A percentile compares a stretch with the other conserved stretches of the same genome.
These are phyloP conservation scores for Backusella luteola DNA, from an alignment of 192 early-diverging fungal genomes.

Conservation along the genomic window DNA sequence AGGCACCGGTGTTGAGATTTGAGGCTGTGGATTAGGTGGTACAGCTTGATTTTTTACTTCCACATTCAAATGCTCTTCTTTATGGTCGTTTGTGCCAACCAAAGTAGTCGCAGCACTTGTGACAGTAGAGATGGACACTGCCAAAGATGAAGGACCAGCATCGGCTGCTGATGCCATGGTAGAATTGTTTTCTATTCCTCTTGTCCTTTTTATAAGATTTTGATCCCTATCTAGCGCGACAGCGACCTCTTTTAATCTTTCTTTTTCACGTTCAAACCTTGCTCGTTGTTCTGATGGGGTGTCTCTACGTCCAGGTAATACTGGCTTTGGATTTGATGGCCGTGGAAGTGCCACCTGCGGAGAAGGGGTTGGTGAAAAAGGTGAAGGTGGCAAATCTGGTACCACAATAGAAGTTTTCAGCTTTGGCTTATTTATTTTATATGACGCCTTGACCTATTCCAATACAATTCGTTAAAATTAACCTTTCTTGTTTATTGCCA, in stretches of 20 bases:
- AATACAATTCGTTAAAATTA: not conserved
- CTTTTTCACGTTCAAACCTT: constrained; percentile 23
- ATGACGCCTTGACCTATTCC: not conserved
- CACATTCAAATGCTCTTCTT: not conserved
- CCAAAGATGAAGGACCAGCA: not conserved
- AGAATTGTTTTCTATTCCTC: not conserved
- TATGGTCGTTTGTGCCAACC: constrained; percentile 12
- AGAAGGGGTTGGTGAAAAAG: constrained; percentile 3
- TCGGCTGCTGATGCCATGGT: not conserved
- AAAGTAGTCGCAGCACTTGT: not conserved
- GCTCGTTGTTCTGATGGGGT: not conserved
- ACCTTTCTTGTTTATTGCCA: not conserved
- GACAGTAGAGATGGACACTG: not conserved
- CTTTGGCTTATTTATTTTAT: not conserved
- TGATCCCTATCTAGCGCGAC: constrained; percentile 7
- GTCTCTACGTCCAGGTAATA: not conserved
- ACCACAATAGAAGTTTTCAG: not conserved
- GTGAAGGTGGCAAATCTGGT: not conserved
- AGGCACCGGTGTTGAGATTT: constrained; percentile 35
- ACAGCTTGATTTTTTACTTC: constrained; percentile 12
- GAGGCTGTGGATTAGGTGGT: constrained; percentile 34
- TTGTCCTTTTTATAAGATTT: constrained; percentile 2
- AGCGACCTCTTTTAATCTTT: constrained; percentile 7
- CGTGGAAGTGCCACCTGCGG: not conserved
- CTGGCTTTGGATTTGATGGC: not conserved